Percentiles rank a stretch among this genome's conserved stretches.
phyloP scores from a whole-genome alignment of 495 filamentous ascomycete species.

The Penicillium roqueforti region DNA sequence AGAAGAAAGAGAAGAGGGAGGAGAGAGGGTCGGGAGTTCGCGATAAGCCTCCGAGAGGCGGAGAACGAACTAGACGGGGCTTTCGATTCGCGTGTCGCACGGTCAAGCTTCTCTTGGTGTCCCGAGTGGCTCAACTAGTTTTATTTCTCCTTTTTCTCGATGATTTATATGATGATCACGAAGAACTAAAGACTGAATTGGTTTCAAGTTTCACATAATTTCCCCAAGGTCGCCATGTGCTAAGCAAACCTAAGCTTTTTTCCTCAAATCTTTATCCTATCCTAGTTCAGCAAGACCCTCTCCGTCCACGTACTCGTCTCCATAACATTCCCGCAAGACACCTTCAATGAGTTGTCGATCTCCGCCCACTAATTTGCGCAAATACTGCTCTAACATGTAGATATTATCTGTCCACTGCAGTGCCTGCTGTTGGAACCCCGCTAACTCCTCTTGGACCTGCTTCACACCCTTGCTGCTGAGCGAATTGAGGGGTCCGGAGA shows the following conservation, averaged over 20 bases:
- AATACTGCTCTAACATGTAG: slow-evolving; percentile 57
- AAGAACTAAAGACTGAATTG: neutral
- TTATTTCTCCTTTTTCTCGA: slow-evolving; percentile 13
- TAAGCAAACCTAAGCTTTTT: slow-evolving; percentile 19
- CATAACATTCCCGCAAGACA: slow-evolving; percentile 56
- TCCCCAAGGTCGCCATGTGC: neutral
- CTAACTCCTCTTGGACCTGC: slow-evolving; percentile 47
- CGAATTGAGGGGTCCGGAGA: slow-evolving; percentile 31
- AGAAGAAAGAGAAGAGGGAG: slow-evolving; percentile 10
- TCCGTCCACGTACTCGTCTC: slow-evolving; percentile 60
- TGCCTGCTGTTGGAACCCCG: slow-evolving; percentile 43
- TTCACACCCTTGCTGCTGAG: slow-evolving; percentile 48
- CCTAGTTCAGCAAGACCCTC: slow-evolving; percentile 52
- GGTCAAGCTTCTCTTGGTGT: slow-evolving; percentile 42
- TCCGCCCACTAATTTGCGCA: slow-evolving; percentile 45
- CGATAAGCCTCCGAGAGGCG: slow-evolving; percentile 25
- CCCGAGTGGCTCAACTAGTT: slow-evolving; percentile 21
- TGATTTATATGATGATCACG: slow-evolving; percentile 11
- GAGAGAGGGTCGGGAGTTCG: slow-evolving; percentile 8
- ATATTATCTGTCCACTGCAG: slow-evolving; percentile 62
- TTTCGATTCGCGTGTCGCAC: slow-evolving; percentile 27
- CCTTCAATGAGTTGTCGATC: slow-evolving; percentile 49
- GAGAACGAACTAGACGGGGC: slow-evolving; percentile 21
- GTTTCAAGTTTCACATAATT: slow-evolving; percentile 1
- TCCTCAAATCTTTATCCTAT: neutral